Base-by-base conservation (phyloP, 2,329 filamentous ascomycete species). In the Zasmidium citrigriseum region DNA sequence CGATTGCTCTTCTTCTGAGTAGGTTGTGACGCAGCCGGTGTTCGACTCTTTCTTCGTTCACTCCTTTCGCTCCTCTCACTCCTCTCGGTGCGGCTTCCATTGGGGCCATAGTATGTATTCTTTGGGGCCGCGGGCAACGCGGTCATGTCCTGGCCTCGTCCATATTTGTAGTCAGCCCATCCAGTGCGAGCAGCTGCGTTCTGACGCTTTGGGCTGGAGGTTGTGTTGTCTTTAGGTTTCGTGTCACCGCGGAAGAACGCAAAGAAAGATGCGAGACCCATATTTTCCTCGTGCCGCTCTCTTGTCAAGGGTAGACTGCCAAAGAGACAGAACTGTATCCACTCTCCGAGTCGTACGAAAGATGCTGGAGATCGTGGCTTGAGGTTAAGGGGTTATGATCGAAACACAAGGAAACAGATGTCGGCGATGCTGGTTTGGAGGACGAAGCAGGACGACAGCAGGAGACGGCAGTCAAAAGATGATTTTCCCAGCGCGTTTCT, bases 1-100 rank as follows among this genome's bases (percentile, higher is more conserved):
- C 67, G 64, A 27, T 61, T 64, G 34, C 52, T 65, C 46, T 20
- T 55, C 47, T 49, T 41, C 50, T 58, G 46, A 21, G 59, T 60
- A 18, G 57, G 45, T 54, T 54, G 57, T 20, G 59, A 55, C 21
- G 62, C 24, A 22, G 48, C 58, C 10, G 50, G 41, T 20, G 44
- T 57, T 47, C 57, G 47, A 48, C 57, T 63, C 52, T 55, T 54
- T 12, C 60, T 46, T 11, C 41, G 10, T 14, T 49, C 47, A 21
- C 50, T 52, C 52, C 21, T 22, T 50, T 50, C 9, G 47, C 23
- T 46, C 41, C 38, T 51, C 16, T 52, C 55, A 38, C 54, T 45
- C 18, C 34, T 29, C 47, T 38, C 44, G 25, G 47, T 20, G 41
- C 21, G 46, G 45, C 48, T 50, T 44, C 24, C 23, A 51, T 45